Conservation (phyloP, 2,329 filamentous ascomycete species). For the Fusarium ambrosium region DNA sequence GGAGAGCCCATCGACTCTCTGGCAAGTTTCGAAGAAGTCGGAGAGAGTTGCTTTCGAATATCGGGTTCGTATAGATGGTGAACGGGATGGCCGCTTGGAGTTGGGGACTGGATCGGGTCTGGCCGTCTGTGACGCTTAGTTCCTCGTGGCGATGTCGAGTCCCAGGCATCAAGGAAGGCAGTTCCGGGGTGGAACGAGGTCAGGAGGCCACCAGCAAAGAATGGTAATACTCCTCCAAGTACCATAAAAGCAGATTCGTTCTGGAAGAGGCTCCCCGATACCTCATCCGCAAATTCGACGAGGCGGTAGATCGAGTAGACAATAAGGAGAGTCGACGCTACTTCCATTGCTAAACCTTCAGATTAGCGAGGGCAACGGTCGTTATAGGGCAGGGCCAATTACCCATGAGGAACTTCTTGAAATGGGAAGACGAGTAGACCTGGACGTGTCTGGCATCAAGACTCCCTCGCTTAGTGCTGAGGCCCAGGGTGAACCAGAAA, state of each 20-base stretch:
- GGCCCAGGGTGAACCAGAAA: constrained; percentile 56
- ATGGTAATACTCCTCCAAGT: constrained; percentile 57
- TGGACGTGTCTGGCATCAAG: constrained; percentile 56
- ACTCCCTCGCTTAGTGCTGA: constrained; percentile 54
- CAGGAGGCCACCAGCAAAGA: constrained; percentile 54
- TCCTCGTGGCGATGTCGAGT: constrained; percentile 53
- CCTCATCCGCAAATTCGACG: constrained; percentile 55
- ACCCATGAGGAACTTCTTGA: constrained; percentile 62
- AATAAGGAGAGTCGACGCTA: constrained; percentile 55
- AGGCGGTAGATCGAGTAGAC: constrained; percentile 58
- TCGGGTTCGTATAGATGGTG: constrained; percentile 53
- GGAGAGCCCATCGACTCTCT: constrained; percentile 38
- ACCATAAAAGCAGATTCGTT: constrained; percentile 56
- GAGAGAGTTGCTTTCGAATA: constrained; percentile 50
- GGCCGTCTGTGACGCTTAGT: constrained; percentile 38
- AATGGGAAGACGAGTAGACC: constrained; percentile 58
- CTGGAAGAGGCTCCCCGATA: constrained; percentile 53
- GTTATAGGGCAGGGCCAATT: constrained; percentile 34
- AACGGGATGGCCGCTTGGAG: constrained; percentile 40
- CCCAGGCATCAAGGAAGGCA: constrained; percentile 58
- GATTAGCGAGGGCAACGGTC: constrained; percentile 18
- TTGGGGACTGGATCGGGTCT: constrained; percentile 32
- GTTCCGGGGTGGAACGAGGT: constrained; percentile 55
- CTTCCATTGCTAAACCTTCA: constrained; percentile 52
- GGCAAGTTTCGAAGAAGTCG: constrained; percentile 38